Conservation (phyloP, 2,329 filamentous ascomycete species). For the Colletotrichum nymphaeae region DNA sequence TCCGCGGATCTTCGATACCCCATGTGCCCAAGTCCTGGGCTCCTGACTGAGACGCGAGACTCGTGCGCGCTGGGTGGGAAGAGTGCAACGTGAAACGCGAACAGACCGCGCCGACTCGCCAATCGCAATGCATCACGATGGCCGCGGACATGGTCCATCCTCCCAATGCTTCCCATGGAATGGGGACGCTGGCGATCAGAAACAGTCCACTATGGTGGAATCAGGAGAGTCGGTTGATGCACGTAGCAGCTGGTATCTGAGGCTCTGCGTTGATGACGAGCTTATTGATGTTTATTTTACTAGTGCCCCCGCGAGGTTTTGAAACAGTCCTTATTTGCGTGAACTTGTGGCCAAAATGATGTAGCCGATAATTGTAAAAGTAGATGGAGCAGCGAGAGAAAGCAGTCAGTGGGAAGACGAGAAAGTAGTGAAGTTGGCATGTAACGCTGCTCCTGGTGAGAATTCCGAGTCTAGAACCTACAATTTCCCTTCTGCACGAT, state of each 20-base stretch:
- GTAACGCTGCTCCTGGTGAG: background rate
- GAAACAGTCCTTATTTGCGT: background rate
- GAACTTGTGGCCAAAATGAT: background rate
- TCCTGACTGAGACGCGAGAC: background rate
- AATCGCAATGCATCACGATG: background rate
- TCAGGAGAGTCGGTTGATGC: background rate
- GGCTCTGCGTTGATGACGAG: background rate
- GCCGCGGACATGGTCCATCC: background rate
- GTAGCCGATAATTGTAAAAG: background rate
- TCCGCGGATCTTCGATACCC: background rate
- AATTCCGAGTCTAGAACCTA: background rate
- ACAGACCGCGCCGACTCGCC: background rate
- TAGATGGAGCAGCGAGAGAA: background rate
- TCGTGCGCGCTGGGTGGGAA: background rate
- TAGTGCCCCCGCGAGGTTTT: background rate
- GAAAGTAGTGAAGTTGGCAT: background rate
- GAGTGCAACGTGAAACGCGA: constrained; percentile 8
- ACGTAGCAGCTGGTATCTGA: background rate
- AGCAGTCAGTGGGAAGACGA: background rate
- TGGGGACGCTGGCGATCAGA: background rate
- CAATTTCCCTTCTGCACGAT: background rate
- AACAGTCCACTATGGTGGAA: background rate
- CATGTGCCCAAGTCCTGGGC: background rate
- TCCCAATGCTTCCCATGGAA: background rate
- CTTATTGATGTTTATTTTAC: background rate